A percentile compares a stretch with the other conserved stretches of the same genome.
Evolutionary conservation across 306 rosid species (phyloP).

Genomic region (Lupinus albus): DNA sequence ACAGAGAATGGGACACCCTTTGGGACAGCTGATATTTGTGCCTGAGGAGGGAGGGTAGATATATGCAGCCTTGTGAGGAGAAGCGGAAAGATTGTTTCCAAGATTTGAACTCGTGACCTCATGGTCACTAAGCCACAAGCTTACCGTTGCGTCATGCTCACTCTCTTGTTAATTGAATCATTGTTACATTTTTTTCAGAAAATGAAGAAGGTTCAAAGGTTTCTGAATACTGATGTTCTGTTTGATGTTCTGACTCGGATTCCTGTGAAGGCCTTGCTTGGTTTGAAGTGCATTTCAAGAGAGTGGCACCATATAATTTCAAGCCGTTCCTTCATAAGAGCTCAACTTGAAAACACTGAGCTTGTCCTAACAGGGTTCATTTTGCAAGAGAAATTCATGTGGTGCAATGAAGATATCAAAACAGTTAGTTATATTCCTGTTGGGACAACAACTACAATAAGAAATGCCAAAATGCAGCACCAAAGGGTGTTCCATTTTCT

Average conservation of each 20-base stretch:
- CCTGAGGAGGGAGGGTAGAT: too few relatives aligned
- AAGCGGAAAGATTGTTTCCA: too few relatives aligned
- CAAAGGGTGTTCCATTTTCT: conserved; percentile 47
- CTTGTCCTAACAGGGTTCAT: conserved; percentile 51
- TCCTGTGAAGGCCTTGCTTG: conserved; percentile 43
- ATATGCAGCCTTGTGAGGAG: too few relatives aligned
- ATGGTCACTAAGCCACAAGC: too few relatives aligned
- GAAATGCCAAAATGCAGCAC: conserved; percentile 26
- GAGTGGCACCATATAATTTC: conserved; percentile 52
- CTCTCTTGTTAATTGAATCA: background rate
- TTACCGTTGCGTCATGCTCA: too few relatives aligned
- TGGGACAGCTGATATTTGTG: too few relatives aligned
- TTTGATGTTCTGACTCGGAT: conserved; percentile 51
- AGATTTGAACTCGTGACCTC: too few relatives aligned
- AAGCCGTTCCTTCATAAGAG: conserved; percentile 46
- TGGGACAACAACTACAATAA: background rate
- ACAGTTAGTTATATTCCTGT: conserved; percentile 45
- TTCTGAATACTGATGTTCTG: conserved; percentile 38
- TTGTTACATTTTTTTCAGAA: conserved; percentile 19
- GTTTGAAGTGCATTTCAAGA: conserved; percentile 49
- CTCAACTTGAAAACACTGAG: conserved; percentile 42
- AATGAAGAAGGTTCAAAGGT: conserved; percentile 34
- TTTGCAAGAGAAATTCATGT: conserved; percentile 48
- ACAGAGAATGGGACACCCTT: too few relatives aligned
- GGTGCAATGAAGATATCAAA: conserved; percentile 46